Conservation (phyloP, 2,329 filamentous ascomycete species). For the Clonostachys sp. region DNA sequence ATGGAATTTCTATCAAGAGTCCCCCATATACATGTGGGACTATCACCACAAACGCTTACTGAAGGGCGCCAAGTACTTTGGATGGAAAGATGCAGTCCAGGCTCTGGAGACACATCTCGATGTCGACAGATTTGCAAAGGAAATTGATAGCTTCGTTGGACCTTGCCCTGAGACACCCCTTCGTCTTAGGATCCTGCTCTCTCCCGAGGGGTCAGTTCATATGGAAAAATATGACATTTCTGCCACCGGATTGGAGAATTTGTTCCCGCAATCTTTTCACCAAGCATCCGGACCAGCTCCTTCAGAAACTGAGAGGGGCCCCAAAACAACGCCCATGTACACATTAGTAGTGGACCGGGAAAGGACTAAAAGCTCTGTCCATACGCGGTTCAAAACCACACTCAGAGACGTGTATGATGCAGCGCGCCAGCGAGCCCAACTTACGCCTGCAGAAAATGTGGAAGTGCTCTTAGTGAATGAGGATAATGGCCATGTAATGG, state of each 20-base stretch:
- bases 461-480: conserved; percentile 75
- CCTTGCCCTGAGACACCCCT: conserved; percentile 25
- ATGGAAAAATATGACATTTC: conserved; percentile 31
- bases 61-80: conserved; percentile 53
- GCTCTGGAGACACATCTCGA: conserved; percentile 39
- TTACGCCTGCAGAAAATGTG: conserved; percentile 43
- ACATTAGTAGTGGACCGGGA: conserved; percentile 37
- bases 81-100: conserved; percentile 42
- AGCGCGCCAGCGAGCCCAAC: conserved; percentile 58
- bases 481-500: conserved; percentile 64
- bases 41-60: conserved; percentile 76
- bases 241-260: conserved; percentile 37
- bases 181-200: conserved; percentile 52
- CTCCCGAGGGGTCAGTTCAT: conserved; percentile 37
- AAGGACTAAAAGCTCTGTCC: conserved; percentile 46
- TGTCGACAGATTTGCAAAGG: conserved; percentile 28
- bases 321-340: conserved; percentile 18
- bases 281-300: conserved; percentile 31
- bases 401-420: conserved; percentile 65
- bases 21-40: conserved; percentile 73
- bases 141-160: conserved; percentile 27
- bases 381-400: conserved; percentile 85
- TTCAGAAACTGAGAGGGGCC: conserved; percentile 4
- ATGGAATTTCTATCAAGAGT: conserved; percentile 48
- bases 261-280: conserved; percentile 50